These are phyloP conservation scores for Leucocoprinus leucothites DNA, from an alignment of 768 basidiomycete species.

Conservation along the genomic window DNA sequence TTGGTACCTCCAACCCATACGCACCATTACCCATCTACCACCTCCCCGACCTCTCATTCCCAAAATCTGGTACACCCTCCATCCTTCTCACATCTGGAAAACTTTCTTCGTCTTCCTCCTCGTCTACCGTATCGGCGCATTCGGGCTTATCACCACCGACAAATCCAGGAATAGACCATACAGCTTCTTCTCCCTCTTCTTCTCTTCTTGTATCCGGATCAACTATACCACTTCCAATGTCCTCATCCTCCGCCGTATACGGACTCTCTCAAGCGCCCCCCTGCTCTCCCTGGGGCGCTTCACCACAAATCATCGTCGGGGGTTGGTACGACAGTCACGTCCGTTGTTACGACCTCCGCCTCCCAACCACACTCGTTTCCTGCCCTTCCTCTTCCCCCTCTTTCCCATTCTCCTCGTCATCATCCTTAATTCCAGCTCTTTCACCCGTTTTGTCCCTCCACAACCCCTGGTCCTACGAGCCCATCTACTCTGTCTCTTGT, in stretches of 20 bases:
- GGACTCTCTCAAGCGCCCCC: slow-evolving; percentile 60
- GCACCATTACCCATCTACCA: slow-evolving; percentile 58
- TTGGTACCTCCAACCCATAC: slow-evolving; percentile 56
- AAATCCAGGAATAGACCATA: too few relatives aligned
- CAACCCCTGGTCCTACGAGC: slow-evolving; percentile 69
- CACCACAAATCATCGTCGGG: slow-evolving; percentile 68
- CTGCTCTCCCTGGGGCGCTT: slow-evolving; percentile 65
- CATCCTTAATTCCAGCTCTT: slow-evolving; percentile 30
- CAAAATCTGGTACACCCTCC: slow-evolving; percentile 43
- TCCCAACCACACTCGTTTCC: slow-evolving; percentile 25
- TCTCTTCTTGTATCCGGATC: not conserved
- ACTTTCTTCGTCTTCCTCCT: not conserved
- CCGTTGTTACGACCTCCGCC: slow-evolving; percentile 72
- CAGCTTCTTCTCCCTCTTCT: too few relatives aligned
- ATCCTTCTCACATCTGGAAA: slow-evolving; percentile 39
- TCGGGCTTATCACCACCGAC: too few relatives aligned
- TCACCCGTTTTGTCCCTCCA: slow-evolving; percentile 56
- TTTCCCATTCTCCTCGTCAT: not conserved
- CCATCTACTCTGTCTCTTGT: slow-evolving; percentile 72
- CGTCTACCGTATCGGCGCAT: too few relatives aligned
- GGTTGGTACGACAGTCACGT: slow-evolving; percentile 84
- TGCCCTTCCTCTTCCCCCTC: not conserved
- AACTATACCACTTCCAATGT: not conserved
- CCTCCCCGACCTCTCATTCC: slow-evolving; percentile 37
- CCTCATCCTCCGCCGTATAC: slow-evolving; percentile 60